These are phyloP conservation scores for Nicotiana undulata DNA, from an alignment of 257 asterid species.

Conservation along the genomic window DNA sequence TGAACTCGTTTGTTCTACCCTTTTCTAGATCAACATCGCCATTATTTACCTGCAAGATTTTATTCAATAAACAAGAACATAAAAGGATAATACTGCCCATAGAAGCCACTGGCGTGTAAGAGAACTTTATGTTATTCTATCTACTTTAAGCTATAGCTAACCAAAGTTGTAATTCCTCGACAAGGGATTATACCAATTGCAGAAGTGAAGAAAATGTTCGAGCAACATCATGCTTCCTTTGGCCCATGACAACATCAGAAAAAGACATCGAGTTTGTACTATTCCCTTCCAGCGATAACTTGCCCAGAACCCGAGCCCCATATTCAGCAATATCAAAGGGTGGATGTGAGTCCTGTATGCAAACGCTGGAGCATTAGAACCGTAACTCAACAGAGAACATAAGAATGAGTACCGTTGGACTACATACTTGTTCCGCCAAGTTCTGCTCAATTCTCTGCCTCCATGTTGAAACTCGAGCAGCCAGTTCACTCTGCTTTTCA, in stretches of 20 bases:
- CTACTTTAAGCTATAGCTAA: background rate
- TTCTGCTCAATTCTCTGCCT: slow-evolving; percentile 79
- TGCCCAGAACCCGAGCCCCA: slow-evolving; percentile 57
- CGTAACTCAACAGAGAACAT: background rate
- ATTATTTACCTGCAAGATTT: slow-evolving; percentile 53
- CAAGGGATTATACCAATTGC: slow-evolving; percentile 52
- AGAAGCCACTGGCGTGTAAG: background rate
- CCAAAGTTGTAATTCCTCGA: background rate
- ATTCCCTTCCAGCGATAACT: slow-evolving; percentile 36
- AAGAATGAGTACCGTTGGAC: background rate
- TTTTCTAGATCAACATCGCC: slow-evolving; percentile 61
- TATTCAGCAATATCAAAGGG: slow-evolving; percentile 85
- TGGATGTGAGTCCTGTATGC: slow-evolving; percentile 62
- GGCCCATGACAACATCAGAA: slow-evolving; percentile 64
- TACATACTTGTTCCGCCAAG: slow-evolving; percentile 67
- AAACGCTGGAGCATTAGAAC: background rate
- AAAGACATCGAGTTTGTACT: slow-evolving; percentile 37
- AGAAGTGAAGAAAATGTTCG: slow-evolving; percentile 90
- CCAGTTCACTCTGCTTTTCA: slow-evolving; percentile 71
- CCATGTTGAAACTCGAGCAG: slow-evolving; percentile 79
- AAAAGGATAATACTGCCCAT: background rate
- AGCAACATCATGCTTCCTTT: slow-evolving; percentile 78
- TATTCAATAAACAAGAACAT: background rate
- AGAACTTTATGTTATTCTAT: background rate
- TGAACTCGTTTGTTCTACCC: slow-evolving; percentile 14